A percentile compares a stretch with the other conserved stretches of the same genome.
These are phyloP conservation scores for Arxiozyma telluris DNA, from an alignment of 1,139 yeast species.

Conservation along the genomic window DNA sequence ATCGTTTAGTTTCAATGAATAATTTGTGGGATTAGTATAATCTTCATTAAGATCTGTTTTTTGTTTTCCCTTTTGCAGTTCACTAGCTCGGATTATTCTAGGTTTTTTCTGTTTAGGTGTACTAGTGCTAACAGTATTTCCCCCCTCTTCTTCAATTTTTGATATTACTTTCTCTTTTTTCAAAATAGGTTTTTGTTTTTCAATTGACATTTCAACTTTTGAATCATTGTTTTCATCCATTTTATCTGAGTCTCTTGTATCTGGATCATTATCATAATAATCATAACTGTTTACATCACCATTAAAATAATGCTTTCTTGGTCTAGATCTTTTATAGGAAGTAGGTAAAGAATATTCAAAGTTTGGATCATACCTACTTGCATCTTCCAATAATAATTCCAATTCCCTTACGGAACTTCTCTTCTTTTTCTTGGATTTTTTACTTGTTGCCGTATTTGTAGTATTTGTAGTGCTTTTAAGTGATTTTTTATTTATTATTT, in stretches of 20 bases:
- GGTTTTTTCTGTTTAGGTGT: neutral
- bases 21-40: too few species aligned
- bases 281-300: neutral
- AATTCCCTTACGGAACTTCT: conserved; percentile 5
- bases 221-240: neutral
- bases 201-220: neutral
- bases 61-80: neutral
- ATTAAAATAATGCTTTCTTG: neutral
- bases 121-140: neutral
- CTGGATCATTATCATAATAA: neutral
- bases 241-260: neutral
- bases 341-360: conserved; percentile 24
- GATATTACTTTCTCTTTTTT: neutral
- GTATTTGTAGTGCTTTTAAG: neutral
- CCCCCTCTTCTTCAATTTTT: neutral
- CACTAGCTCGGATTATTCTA: conserved; percentile 2
- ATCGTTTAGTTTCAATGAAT: neutral
- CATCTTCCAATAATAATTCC: conserved; percentile 29
- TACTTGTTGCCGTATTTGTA: neutral
- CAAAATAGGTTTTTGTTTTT: too few species aligned
- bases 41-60: neutral
- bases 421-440: neutral
- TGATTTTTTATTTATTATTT: neutral
- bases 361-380: conserved; percentile 33
- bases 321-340: conserved; percentile 12